Evolutionary conservation across 345 rosid genomes (phyloP).

Genomic region (Euphorbia pulcherrima): DNA sequence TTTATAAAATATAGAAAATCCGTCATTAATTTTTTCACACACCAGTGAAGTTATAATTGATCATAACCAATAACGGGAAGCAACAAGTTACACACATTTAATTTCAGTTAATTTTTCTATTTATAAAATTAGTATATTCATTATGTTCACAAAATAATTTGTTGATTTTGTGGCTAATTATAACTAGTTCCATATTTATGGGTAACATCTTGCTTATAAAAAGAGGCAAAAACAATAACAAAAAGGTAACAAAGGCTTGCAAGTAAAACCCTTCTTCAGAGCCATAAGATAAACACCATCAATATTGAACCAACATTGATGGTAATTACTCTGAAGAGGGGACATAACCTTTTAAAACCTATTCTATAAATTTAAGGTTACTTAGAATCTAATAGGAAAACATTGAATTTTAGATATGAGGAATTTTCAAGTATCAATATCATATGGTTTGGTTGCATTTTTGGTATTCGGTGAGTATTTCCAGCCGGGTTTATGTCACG

Average conservation of each 20-base stretch:
- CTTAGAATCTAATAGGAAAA: no score
- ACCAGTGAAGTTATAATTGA: no score
- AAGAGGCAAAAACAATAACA: neutral
- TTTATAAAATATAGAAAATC: no score
- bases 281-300: no score
- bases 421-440: neutral
- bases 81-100: neutral
- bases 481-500: conserved; percentile 20
- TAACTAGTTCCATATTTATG: neutral
- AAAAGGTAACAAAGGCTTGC: neutral
- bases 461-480: conserved; percentile 14
- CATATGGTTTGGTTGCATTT: conserved; percentile 3
- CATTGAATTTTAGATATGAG: neutral
- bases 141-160: neutral
- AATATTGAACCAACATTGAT: neutral
- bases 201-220: neutral
- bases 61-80: neutral
- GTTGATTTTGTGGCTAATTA: neutral
- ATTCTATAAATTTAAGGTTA: no score
- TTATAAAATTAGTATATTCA: neutral
- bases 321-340: neutral
- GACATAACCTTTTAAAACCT: no score
- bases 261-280: neutral
- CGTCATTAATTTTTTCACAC: no score
- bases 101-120: neutral